phyloP scores from a whole-genome alignment of 1,139 yeast genomes.

The Magnusiomyces tetraspermus region DNA sequence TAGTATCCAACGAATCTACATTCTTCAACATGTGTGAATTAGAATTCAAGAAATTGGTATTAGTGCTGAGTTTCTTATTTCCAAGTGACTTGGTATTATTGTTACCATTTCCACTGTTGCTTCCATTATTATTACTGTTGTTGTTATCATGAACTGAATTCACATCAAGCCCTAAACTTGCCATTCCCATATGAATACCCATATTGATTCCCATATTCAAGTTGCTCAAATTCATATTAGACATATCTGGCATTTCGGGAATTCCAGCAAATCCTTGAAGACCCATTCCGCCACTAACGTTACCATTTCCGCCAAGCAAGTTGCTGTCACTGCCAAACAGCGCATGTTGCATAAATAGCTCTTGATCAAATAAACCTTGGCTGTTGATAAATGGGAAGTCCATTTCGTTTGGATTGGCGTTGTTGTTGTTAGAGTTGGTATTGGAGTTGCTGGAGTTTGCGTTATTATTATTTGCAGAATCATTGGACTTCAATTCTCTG shows the following conservation, averaged over 20 bases:
- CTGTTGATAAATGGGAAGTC: not conserved
- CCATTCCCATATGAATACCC: not conserved
- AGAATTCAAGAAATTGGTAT: too few relatives aligned
- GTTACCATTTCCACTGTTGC: not conserved
- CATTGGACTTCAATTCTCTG: not conserved
- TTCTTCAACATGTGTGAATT: not conserved
- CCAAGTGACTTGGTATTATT: too few relatives aligned
- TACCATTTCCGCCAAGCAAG: too few relatives aligned
- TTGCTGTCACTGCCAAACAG: not conserved
- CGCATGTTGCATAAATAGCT: not conserved
- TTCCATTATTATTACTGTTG: not conserved
- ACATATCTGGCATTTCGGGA: not conserved
- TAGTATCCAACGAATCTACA: too few relatives aligned
- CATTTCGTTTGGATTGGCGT: not conserved
- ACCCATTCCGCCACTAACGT: too few relatives aligned
- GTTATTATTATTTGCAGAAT: not conserved
- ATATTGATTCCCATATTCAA: not conserved
- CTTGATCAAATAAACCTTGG: not conserved
- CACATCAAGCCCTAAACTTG: not conserved
- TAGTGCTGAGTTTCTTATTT: too few relatives aligned
- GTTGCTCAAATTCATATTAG: not conserved
- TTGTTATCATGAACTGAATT: not conserved
- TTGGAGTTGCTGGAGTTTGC: not conserved
- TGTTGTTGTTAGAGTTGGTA: not conserved
- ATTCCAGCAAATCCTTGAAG: not conserved